A percentile compares a stretch with the other conserved stretches of the same genome.
Conservation (phyloP, 352 stramenopile genomes). For the Pythium angustatum region DNA sequence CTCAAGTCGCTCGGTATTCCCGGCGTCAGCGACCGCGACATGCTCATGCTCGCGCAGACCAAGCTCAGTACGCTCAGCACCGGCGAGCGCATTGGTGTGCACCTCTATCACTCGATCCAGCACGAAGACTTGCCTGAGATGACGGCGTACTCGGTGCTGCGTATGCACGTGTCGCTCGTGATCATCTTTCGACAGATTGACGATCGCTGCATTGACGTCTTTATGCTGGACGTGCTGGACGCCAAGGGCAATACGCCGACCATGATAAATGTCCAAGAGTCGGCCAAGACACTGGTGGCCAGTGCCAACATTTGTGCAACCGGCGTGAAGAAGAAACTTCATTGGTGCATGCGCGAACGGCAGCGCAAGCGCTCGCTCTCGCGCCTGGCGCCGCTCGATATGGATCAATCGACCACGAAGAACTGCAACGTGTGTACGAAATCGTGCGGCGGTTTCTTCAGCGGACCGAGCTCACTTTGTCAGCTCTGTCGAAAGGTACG, state of each 20-base stretch:
- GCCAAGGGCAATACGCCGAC: slow-evolving; percentile 36
- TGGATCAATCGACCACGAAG: slow-evolving; percentile 15
- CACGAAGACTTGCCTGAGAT: slow-evolving; percentile 31
- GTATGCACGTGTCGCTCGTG: slow-evolving; percentile 35
- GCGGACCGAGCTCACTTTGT: slow-evolving; percentile 17
- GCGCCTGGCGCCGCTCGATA: slow-evolving; percentile 6
- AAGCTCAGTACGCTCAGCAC: slow-evolving; percentile 13
- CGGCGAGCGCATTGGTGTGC: slow-evolving; percentile 48
- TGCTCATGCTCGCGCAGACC: slow-evolving; percentile 25
- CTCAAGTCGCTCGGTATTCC: slow-evolving; percentile 28
- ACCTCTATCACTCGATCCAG: slow-evolving; percentile 46
- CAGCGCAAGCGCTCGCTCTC: slow-evolving; percentile 14
- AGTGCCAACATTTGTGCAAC: slow-evolving; percentile 35
- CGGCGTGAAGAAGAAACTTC: slow-evolving; percentile 56
- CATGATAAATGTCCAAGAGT: slow-evolving; percentile 45
- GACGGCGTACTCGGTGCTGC: slow-evolving; percentile 24
- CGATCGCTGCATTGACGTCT: slow-evolving; percentile 39
- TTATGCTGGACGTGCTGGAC: slow-evolving; percentile 46
- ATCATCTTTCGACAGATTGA: slow-evolving; percentile 40
- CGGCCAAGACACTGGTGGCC: slow-evolving; percentile 35
- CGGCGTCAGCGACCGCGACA: slow-evolving; percentile 20
- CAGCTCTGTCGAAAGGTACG: slow-evolving; percentile 28
- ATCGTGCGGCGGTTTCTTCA: slow-evolving; percentile 15
- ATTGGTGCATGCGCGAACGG: slow-evolving; percentile 44
- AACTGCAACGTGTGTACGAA: slow-evolving; percentile 24